Conservation (phyloP, 2,329 filamentous ascomycete species). For the Stagonosporopsis chrysanthemi region DNA sequence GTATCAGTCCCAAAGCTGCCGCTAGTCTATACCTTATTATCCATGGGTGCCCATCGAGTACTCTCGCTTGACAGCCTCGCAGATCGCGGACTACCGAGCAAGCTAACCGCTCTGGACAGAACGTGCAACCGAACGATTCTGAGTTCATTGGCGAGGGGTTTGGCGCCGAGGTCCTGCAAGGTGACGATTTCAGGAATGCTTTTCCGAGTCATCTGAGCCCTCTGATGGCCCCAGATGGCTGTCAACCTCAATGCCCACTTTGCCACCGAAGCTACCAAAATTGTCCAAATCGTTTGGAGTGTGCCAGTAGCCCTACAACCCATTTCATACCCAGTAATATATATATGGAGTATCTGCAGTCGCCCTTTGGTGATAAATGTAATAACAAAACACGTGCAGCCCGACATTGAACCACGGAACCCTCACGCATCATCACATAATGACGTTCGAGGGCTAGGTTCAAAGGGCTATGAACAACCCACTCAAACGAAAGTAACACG, state of each 20-base stretch:
- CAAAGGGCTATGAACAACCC: no score
- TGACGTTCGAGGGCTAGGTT: no score
- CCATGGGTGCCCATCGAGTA: constrained; percentile 19
- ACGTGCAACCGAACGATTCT: constrained; percentile 25
- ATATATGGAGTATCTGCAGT: not conserved
- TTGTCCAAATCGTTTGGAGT: not conserved
- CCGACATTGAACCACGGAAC: no score
- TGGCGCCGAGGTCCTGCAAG: constrained; percentile 6
- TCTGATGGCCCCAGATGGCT: no score
- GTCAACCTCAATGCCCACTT: not conserved
- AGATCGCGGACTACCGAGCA: constrained; percentile 22
- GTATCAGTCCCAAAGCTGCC: not conserved
- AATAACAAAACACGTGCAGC: no score
- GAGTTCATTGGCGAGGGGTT: constrained; percentile 3
- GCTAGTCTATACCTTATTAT: constrained; percentile 16
- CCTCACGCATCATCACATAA: no score
- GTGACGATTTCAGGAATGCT: constrained; percentile 7
- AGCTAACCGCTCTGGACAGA: constrained; percentile 26
- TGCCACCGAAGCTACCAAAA: no score
- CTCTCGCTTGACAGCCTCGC: constrained; percentile 24
- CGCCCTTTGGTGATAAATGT: no score
- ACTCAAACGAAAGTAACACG: no score
- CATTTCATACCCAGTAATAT: not conserved
- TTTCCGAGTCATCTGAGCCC: not conserved
- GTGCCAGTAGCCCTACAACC: not conserved